phyloP scores from a whole-genome alignment of 257 asterid genomes.

The Penstemon newberryi region DNA sequence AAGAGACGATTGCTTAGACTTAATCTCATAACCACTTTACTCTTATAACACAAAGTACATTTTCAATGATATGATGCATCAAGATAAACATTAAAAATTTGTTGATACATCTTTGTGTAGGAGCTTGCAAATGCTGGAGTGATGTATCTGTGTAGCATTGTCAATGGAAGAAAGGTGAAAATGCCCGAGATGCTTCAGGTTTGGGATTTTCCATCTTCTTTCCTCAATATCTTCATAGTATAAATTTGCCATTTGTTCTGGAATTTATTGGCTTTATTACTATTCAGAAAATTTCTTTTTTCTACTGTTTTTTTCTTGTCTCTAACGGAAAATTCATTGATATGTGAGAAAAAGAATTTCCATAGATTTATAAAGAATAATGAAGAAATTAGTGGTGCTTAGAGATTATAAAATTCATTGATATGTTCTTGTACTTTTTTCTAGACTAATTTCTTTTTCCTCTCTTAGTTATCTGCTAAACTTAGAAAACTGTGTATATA shows the following conservation, averaged over 20 bases:
- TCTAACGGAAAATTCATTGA: background rate
- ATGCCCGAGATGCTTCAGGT: conserved; percentile 79
- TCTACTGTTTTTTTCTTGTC: conserved; percentile 4
- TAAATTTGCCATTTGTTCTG: background rate
- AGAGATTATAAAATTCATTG: too few species aligned
- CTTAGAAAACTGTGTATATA: background rate
- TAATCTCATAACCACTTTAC: conserved; percentile 9
- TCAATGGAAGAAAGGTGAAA: conserved; percentile 50
- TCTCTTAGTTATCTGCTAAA: background rate
- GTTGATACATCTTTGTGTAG: conserved; percentile 38
- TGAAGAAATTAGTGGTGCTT: background rate
- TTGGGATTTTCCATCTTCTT: conserved; percentile 12
- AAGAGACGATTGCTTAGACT: background rate
- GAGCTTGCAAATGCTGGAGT: conserved; percentile 77
- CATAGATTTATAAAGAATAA: background rate
- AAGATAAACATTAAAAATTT: conserved; percentile 12
- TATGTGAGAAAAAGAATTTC: background rate
- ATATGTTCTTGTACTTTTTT: background rate
- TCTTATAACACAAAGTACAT: background rate
- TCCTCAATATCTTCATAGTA: background rate
- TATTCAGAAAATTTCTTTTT: background rate
- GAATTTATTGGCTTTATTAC: background rate
- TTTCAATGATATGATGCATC: conserved; percentile 8
- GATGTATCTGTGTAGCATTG: conserved; percentile 61
- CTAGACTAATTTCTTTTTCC: conserved; percentile 4